phyloP scores from a whole-genome alignment of 1,284 basidiomycete species.

The Ganoderma sp. region DNA sequence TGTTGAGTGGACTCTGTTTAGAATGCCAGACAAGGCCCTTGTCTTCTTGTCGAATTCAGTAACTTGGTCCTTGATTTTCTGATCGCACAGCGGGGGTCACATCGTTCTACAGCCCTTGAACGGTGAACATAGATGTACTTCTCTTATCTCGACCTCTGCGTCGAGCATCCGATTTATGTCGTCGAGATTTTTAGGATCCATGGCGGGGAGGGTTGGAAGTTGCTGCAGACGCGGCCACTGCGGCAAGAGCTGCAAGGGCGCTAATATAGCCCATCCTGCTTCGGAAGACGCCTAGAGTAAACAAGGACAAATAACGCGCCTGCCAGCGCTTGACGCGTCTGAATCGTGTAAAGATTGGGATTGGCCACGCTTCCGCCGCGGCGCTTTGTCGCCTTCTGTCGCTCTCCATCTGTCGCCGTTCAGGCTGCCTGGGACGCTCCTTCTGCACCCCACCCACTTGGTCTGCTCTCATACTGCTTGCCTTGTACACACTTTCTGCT shows the following conservation, averaged over 20 bases:
- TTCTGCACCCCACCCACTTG: neutral
- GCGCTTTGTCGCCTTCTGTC: neutral
- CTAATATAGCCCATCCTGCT: conserved; percentile 1
- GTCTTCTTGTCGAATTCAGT: conserved; percentile 75
- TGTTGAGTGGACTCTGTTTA: conserved; percentile 81
- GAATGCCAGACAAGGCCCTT: conserved; percentile 64
- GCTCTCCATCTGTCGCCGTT: neutral
- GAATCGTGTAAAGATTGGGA: no score
- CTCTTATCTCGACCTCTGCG: conserved; percentile 55
- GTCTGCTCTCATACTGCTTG: neutral
- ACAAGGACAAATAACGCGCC: conserved; percentile 28
- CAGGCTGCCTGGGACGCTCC: neutral
- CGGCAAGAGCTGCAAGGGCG: conserved; percentile 16
- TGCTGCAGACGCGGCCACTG: conserved; percentile 17
- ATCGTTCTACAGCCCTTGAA: neutral
- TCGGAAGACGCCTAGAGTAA: conserved; percentile 10
- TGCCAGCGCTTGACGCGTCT: conserved; percentile 19
- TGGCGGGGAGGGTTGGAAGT: conserved; percentile 36
- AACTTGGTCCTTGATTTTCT: conserved; percentile 82
- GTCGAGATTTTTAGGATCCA: conserved; percentile 64
- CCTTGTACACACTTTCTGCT: neutral
- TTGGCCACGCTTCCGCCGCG: no score
- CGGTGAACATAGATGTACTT: conserved; percentile 44
- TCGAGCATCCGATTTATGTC: conserved; percentile 59
- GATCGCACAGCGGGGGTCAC: conserved; percentile 6